These are phyloP conservation scores for Trichoderma oligosporum DNA, from an alignment of 2,329 filamentous ascomycete species.

Conservation along the genomic window DNA sequence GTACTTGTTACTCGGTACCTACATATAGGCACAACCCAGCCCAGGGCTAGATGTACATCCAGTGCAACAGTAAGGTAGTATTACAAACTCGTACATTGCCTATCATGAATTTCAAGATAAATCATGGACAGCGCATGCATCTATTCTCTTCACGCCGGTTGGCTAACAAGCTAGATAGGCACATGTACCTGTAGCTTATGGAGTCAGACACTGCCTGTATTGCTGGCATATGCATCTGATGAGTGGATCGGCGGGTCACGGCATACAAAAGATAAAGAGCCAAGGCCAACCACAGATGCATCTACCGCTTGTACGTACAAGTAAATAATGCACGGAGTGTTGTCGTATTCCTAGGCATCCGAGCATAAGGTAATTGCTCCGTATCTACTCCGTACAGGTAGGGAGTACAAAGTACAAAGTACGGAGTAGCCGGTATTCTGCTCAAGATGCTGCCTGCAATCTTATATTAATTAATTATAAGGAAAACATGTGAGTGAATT, in stretches of 20 bases:
- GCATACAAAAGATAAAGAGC: slow-evolving; percentile 4
- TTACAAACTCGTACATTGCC: slow-evolving; percentile 2
- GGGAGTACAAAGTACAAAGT: too few relatives aligned
- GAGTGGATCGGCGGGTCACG: slow-evolving; percentile 15
- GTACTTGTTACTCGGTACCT: too few relatives aligned
- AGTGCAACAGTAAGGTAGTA: neutral
- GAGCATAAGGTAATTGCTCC: too few relatives aligned
- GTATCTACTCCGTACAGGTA: too few relatives aligned
- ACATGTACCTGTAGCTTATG: too few relatives aligned
- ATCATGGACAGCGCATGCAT: slow-evolving; percentile 14
- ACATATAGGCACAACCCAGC: too few relatives aligned
- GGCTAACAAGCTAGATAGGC: too few relatives aligned
- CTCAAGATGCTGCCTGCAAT: neutral
- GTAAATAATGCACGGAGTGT: neutral
- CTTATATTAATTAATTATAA: neutral
- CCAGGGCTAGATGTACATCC: neutral
- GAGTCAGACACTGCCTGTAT: slow-evolving; percentile 12
- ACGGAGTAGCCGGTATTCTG: too few relatives aligned
- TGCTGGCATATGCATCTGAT: slow-evolving; percentile 15
- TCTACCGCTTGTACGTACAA: neutral
- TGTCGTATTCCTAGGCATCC: neutral
- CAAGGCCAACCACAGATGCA: slow-evolving; percentile 9
- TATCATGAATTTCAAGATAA: neutral
- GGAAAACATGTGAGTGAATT: neutral
- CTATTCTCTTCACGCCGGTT: slow-evolving; percentile 9